phyloP scores from a whole-genome alignment of 1,284 basidiomycete species.

The Moesziomyces sp. region DNA sequence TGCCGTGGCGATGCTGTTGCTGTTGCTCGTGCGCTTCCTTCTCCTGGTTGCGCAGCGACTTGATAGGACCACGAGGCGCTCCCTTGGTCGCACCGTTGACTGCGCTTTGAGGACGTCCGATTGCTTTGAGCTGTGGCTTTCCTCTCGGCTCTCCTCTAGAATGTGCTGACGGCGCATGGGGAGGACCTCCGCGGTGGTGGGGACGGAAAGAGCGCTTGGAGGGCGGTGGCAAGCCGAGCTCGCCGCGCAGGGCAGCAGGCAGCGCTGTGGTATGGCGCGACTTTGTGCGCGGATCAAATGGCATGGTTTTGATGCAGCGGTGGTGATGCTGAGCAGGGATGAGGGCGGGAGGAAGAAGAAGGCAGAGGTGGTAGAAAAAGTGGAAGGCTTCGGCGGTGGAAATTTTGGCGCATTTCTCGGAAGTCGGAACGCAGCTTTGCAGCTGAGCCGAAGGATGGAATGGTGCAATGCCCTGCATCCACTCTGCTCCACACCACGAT shows the following conservation, averaged over 20 bases:
- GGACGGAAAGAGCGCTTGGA: slow-evolving; percentile 25
- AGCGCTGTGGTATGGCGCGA: slow-evolving; percentile 54
- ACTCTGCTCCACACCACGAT: background rate
- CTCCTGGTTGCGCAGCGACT: slow-evolving; percentile 41
- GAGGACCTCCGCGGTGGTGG: slow-evolving; percentile 16
- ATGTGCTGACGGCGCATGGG: slow-evolving; percentile 1
- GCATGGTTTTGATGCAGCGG: slow-evolving; percentile 15
- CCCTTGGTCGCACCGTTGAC: slow-evolving; percentile 22
- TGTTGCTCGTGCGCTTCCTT: slow-evolving; percentile 27
- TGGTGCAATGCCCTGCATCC: background rate
- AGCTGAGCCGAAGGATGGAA: no score
- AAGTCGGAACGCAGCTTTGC: background rate
- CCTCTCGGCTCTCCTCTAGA: slow-evolving; percentile 8
- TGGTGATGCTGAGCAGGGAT: background rate
- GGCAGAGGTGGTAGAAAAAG: slow-evolving; percentile 5
- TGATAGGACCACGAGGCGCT: slow-evolving; percentile 25
- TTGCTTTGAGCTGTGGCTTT: slow-evolving; percentile 30
- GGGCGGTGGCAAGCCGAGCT: slow-evolving; percentile 57
- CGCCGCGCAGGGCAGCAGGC: slow-evolving; percentile 59
- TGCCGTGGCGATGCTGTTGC: slow-evolving; percentile 7
- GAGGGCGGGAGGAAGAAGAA: slow-evolving; percentile 1
- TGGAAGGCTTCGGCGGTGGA: background rate
- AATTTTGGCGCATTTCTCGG: slow-evolving; percentile 25
- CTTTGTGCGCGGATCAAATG: slow-evolving; percentile 41
- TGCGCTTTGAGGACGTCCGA: slow-evolving; percentile 21